A percentile compares a stretch with the other conserved stretches of the same genome.
Evolutionary conservation across 164 flowering plant genomes (phyloP).

Genomic region (Annona squamosa): DNA sequence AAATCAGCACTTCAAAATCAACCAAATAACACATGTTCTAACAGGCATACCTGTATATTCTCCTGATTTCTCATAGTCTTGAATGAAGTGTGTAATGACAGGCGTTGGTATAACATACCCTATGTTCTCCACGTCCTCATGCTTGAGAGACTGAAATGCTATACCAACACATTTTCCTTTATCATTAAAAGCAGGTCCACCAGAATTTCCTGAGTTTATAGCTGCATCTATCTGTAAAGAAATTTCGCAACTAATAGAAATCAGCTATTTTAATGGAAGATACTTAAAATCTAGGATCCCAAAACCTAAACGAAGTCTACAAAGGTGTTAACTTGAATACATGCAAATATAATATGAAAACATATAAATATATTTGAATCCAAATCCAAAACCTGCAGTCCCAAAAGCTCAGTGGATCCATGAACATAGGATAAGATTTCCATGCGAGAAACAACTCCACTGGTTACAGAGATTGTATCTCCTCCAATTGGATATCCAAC

Average conservation of each 20-base stretch:
- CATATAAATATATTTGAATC: background rate
- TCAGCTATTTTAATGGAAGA: constrained; percentile 2
- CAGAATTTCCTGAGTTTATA: constrained; percentile 97
- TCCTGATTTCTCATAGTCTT: constrained; percentile 87
- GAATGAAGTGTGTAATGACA: constrained; percentile 85
- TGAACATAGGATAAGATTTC: constrained; percentile 96
- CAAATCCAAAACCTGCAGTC: constrained; percentile 63
- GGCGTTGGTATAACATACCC: constrained; percentile 99
- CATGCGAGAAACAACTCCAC: constrained; percentile 98
- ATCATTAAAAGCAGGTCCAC: constrained; percentile 96
- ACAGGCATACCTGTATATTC: constrained; percentile 69
- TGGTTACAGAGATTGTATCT: constrained; percentile 97
- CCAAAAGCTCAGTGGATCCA: constrained; percentile 95
- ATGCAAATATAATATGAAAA: background rate
- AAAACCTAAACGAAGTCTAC: background rate
- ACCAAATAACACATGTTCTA: background rate
- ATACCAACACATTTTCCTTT: constrained; percentile 94
- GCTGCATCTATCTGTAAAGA: constrained; percentile 93
- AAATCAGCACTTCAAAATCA: background rate
- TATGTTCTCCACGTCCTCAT: constrained; percentile 92
- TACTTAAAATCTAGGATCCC: no score
- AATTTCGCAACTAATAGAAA: constrained; percentile 9
- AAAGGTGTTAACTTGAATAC: background rate
- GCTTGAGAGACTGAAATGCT: constrained; percentile 98
- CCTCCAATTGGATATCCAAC: constrained; percentile 99